phyloP scores from a whole-genome alignment of 2,329 filamentous ascomycete species.

The Fonsecaea pedrosoi region DNA sequence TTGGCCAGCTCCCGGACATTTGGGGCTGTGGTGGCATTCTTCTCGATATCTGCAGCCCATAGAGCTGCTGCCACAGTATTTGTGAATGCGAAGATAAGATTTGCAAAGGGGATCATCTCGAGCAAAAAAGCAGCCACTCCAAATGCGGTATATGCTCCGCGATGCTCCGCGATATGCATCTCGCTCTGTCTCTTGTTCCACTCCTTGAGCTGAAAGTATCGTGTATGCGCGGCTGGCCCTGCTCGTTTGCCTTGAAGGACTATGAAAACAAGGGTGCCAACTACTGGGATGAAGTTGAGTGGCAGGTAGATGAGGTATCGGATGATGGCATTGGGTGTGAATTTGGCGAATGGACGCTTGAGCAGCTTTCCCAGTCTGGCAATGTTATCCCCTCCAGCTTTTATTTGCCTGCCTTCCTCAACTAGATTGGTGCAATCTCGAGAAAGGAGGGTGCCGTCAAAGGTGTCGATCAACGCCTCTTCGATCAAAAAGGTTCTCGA shows the following conservation, averaged over 20 bases:
- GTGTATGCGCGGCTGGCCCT: constrained; percentile 61
- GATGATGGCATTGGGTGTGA: constrained; percentile 66
- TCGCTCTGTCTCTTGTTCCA: constrained; percentile 72
- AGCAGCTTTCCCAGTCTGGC: constrained; percentile 64
- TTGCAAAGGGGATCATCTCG: constrained; percentile 82
- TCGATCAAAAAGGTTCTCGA: constrained; percentile 76
- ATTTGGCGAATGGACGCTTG: constrained; percentile 61
- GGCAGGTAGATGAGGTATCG: constrained; percentile 85
- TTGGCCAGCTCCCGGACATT: constrained; percentile 43
- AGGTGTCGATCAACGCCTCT: constrained; percentile 84
- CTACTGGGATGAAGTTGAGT: constrained; percentile 88
- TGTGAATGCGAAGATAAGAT: constrained; percentile 86
- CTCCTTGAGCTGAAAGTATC: constrained; percentile 92
- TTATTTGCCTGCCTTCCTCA: constrained; percentile 74
- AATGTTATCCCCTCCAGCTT: constrained; percentile 60
- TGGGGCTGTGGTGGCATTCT: constrained; percentile 43
- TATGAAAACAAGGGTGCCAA: constrained; percentile 83
- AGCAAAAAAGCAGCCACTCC: constrained; percentile 82
- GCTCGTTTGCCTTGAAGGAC: constrained; percentile 70
- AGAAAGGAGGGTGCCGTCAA: constrained; percentile 73
- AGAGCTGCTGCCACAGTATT: constrained; percentile 91
- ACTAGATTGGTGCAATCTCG: constrained; percentile 68
- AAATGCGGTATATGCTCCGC: constrained; percentile 79
- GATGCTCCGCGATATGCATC: constrained; percentile 72
- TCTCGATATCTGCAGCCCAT: constrained; percentile 90